Conservation (phyloP, 2,329 filamentous ascomycete species). For the Aspergillus aculeatinus region DNA sequence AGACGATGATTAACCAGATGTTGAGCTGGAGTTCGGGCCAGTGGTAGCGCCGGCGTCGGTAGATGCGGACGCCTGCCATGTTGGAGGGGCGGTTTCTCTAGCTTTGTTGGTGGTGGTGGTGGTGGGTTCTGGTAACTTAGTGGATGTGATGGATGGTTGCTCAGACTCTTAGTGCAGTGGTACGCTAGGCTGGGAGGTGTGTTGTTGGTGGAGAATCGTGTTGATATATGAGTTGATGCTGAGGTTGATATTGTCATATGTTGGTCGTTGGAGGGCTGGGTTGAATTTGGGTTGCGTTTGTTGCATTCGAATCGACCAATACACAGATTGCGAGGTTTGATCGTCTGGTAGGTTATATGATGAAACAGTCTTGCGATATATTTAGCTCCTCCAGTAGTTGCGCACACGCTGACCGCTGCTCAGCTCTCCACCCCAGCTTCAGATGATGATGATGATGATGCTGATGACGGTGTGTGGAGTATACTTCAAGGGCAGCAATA, state of each 20-base stretch:
- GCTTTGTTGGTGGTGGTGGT: not conserved
- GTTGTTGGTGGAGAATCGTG: not conserved
- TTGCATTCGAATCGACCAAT: too few species aligned
- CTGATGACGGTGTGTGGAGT: too few species aligned
- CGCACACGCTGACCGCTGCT: not conserved
- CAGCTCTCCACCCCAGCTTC: not conserved
- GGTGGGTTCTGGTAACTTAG: not conserved
- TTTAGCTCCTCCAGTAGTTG: not conserved
- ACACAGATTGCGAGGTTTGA: too few species aligned
- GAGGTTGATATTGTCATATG: not conserved
- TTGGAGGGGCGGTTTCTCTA: not conserved
- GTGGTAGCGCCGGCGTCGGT: slow-evolving; percentile 52
- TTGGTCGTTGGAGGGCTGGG: too few species aligned
- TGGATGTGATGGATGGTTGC: too few species aligned
- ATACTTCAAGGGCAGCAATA: not conserved
- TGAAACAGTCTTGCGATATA: not conserved
- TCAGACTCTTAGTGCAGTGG: too few species aligned
- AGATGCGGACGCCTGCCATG: slow-evolving; percentile 32
- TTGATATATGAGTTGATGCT: not conserved
- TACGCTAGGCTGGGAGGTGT: not conserved
- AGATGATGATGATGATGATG: not conserved
- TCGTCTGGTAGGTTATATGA: not conserved
- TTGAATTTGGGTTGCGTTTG: too few species aligned
- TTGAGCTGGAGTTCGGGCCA: slow-evolving; percentile 67
- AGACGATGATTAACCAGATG: slow-evolving; percentile 63